Percentiles rank a stretch among this genome's conserved stretches.
These are phyloP conservation scores for Xylariaceae sp. DNA, from an alignment of 2,329 filamentous ascomycete species.

Conservation along the genomic window DNA sequence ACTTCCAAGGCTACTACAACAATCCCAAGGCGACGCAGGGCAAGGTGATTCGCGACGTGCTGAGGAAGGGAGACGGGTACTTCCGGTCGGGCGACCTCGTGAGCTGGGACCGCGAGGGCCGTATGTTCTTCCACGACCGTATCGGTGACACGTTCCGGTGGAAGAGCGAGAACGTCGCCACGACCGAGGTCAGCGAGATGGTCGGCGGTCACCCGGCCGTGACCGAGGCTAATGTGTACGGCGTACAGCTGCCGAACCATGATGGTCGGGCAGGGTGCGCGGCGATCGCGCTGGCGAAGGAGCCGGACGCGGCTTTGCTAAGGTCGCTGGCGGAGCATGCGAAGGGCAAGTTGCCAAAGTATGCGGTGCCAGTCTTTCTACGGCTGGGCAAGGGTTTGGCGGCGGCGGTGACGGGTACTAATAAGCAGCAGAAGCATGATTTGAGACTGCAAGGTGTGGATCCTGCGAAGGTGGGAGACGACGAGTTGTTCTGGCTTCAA, in stretches of 20 bases:
- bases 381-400: constrained; percentile 55
- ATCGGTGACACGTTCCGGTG: constrained; percentile 76
- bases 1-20: constrained; percentile 79
- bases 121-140: constrained; percentile 76
- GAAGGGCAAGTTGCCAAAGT: constrained; percentile 58
- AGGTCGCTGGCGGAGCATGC: constrained; percentile 59
- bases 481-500: constrained; percentile 61
- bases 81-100: constrained; percentile 83
- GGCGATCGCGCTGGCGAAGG: constrained; percentile 55
- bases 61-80: constrained; percentile 72
- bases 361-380: constrained; percentile 75
- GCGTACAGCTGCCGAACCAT: constrained; percentile 72
- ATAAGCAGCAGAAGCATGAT: constrained; percentile 80
- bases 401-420: constrained; percentile 72
- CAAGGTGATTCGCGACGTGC: constrained; percentile 72
- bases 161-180: constrained; percentile 82
- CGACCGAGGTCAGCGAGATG: constrained; percentile 73
- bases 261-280: constrained; percentile 83
- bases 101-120: constrained; percentile 64
- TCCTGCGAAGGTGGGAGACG: constrained; percentile 47
- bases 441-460: constrained; percentile 72
- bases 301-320: constrained; percentile 42
- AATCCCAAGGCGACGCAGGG: constrained; percentile 65
- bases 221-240: constrained; percentile 81
- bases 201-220: constrained; percentile 64